phyloP scores from a whole-genome alignment of 2,329 filamentous ascomycete genomes.

The Colletotrichum musicola region DNA sequence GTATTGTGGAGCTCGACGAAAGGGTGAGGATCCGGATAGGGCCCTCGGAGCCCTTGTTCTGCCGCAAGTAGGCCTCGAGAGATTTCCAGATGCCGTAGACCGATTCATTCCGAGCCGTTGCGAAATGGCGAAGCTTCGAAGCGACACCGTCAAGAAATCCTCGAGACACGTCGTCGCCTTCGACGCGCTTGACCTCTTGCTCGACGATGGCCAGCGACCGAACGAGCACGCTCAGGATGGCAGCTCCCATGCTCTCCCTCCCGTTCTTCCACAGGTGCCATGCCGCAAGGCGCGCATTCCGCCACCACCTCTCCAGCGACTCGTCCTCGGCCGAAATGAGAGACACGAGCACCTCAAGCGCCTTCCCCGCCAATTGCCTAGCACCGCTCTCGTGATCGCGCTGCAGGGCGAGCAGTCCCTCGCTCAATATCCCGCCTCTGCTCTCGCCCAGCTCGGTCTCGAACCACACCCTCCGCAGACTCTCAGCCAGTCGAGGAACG shows the following conservation, averaged over 20 bases:
- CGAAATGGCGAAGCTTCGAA: conserved; percentile 36
- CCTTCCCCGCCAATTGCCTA: conserved; percentile 66
- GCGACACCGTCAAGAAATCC: conserved; percentile 39
- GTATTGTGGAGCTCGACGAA: conserved; percentile 73
- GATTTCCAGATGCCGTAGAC: conserved; percentile 49
- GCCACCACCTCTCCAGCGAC: conserved; percentile 64
- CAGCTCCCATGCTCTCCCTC: conserved; percentile 74
- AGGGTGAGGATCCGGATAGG: conserved; percentile 68
- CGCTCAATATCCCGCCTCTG: conserved; percentile 59
- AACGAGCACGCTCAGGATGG: conserved; percentile 65
- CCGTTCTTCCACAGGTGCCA: conserved; percentile 77
- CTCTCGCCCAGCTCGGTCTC: conserved; percentile 62
- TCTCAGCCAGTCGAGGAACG: conserved; percentile 70
- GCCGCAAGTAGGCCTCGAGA: conserved; percentile 50
- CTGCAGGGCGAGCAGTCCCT: conserved; percentile 62
- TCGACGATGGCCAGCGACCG: conserved; percentile 58
- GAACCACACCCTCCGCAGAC: conserved; percentile 70
- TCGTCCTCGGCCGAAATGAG: conserved; percentile 50
- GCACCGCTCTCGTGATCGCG: conserved; percentile 71
- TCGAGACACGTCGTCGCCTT: conserved; percentile 35
- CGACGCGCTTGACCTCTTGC: conserved; percentile 44
- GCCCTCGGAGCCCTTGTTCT: conserved; percentile 40
- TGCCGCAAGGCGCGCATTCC: conserved; percentile 63
- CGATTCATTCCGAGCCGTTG: conserved; percentile 42
- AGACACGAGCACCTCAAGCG: conserved; percentile 62